Evolutionary conservation across 2,329 filamentous ascomycete genomes (phyloP), one percentile per base, ranked within the genome.

Genomic region (Aphanoascus verrucosus): DNA sequence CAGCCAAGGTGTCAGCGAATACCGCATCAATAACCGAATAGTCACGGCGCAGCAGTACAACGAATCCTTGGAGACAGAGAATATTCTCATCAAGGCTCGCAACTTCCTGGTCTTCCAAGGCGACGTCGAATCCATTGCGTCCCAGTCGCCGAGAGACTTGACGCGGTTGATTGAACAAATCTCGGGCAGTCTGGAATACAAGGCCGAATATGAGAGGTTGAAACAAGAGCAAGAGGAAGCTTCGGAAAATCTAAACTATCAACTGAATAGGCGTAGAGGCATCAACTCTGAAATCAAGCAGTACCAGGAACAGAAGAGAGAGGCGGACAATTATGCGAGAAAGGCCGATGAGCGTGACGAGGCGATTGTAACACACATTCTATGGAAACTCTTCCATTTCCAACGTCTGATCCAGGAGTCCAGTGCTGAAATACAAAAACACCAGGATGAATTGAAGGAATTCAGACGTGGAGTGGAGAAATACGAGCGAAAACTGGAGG

Each of bases 41-140:
- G 93, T 98, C 46, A 88, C 83, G 2, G 89, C 90, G 1, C 86
- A 88, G 64, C 84, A 93, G 66, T 98, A 98, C 75, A 97, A 97
- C 67, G 85, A 91, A 55, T 84, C 88, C 2, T 78, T 98, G 12
- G 93, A 98, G 69, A 77, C 82, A 17, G 91, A 98, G 68, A 96
- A 96, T 64, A 98, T 98, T 60, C 74, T 98, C 56, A 97, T 98
- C 75, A 97, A 95, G 70, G 93, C 93, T 34, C 82, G 93, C 60
- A 98, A 98, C 67, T 98, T 98, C 67, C 79, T 98, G 4, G 93
- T 98, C 35, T 98, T 98, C 68, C 93, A 98, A 69, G 94, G 93
- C 60, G 93, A 98, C 66, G 91, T 98, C 15, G 93, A 98, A 69
- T 87, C 89, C 20, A 96, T 98, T 64, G 94, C 93, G 1, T 89